A percentile compares a stretch with the other conserved stretches of the same genome.
Conservation (phyloP, 2,329 filamentous ascomycete species). For the Pochonia chlamydosporia region DNA sequence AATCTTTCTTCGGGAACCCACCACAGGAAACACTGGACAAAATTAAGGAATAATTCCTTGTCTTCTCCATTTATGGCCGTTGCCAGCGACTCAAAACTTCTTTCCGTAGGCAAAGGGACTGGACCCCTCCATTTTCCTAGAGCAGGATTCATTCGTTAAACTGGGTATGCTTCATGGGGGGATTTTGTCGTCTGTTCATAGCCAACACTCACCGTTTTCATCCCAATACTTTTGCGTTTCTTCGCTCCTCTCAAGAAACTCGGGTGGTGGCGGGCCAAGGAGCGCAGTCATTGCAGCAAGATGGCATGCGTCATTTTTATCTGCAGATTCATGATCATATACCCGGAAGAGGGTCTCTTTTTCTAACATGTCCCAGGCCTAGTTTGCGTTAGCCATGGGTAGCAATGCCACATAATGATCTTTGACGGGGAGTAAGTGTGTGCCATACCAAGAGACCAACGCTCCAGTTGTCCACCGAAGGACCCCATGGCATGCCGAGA, state of each 20-base stretch:
- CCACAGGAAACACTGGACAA: no score
- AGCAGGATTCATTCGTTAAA: no score
- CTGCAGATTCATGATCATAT: constrained; percentile 15
- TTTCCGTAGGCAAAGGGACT: no score
- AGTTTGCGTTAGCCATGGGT: background rate
- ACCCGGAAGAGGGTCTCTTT: constrained; percentile 15
- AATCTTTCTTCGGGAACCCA: no score
- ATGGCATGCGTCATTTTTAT: constrained; percentile 21
- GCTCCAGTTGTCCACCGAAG: constrained; percentile 28
- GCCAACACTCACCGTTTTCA: constrained; percentile 14
- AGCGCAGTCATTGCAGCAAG: constrained; percentile 22
- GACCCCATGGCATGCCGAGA: constrained; percentile 26
- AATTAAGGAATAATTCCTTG: no score
- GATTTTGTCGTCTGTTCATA: no score
- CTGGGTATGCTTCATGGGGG: no score
- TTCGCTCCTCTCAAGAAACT: constrained; percentile 16
- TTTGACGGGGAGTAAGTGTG: no score
- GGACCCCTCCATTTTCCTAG: no score
- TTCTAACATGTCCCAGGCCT: constrained; percentile 22
- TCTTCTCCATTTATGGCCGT: no score
- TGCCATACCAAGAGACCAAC: constrained; percentile 23
- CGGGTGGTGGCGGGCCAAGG: constrained; percentile 20
- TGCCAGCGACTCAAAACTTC: no score
- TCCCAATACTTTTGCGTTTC: constrained; percentile 20
- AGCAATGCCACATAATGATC: background rate